Conservation (phyloP, 2,329 filamentous ascomycete species). For the Phialemoniopsis sp. region DNA sequence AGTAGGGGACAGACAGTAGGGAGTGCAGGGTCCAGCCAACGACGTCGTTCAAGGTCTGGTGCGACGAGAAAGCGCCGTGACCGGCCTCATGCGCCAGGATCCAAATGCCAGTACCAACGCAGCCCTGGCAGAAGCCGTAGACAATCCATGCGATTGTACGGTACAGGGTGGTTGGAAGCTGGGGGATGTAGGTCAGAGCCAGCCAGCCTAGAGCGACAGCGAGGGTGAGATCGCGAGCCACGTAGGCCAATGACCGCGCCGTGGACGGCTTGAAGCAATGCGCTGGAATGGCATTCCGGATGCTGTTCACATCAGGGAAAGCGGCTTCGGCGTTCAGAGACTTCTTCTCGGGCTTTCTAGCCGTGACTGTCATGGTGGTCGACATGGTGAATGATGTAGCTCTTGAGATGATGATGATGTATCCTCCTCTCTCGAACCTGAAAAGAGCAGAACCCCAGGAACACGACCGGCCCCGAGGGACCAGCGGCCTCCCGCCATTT, state of each 20-base stretch:
- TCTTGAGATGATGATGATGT: too few species aligned
- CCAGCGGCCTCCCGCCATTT: too few species aligned
- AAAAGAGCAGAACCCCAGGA: too few species aligned
- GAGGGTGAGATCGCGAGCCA: conserved; percentile 51
- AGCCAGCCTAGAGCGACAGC: conserved; percentile 42
- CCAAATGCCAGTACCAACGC: conserved; percentile 66
- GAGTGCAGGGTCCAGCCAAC: conserved; percentile 75
- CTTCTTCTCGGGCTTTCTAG: too few species aligned
- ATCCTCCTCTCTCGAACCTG: too few species aligned
- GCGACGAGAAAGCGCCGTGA: conserved; percentile 62
- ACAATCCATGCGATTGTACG: conserved; percentile 47
- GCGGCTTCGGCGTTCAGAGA: conserved; percentile 9
- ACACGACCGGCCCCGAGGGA: too few species aligned
- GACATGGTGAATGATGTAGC: too few species aligned
- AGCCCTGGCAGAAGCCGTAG: conserved; percentile 62
- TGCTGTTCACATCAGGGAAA: conserved; percentile 43
- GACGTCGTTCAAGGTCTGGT: conserved; percentile 54
- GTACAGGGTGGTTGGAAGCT: conserved; percentile 35
- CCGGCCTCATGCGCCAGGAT: conserved; percentile 69
- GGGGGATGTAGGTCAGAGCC: conserved; percentile 49
- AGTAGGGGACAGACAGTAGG: conserved; percentile 57
- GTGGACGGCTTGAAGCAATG: conserved; percentile 58
- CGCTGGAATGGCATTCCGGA: conserved; percentile 50
- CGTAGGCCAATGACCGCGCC: conserved; percentile 47
- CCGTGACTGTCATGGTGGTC: too few species aligned